These are phyloP conservation scores for Fusarium protoensiforme DNA, from an alignment of 2,329 filamentous ascomycete genomes.

Conservation along the genomic window DNA sequence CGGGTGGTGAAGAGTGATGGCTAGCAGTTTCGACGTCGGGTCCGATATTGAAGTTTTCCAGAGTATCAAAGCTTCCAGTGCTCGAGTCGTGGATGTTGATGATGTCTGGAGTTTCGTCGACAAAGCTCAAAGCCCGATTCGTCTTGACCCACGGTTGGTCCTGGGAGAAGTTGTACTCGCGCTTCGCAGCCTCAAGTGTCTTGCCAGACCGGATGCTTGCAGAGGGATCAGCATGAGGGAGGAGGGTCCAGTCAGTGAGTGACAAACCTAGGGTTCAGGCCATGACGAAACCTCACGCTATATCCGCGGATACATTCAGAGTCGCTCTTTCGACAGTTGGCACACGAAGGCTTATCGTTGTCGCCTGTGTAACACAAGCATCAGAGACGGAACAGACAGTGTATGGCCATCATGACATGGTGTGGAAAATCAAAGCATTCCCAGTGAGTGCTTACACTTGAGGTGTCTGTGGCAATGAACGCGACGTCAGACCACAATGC, in stretches of 20 bases:
- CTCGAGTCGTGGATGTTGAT: conserved; percentile 42
- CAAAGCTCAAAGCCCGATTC: conserved; percentile 41
- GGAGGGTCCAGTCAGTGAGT: background rate
- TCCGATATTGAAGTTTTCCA: conserved; percentile 9
- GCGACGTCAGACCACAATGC: conserved; percentile 9
- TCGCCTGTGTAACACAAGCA: conserved; percentile 25
- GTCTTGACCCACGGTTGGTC: conserved; percentile 45
- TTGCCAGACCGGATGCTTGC: conserved; percentile 35
- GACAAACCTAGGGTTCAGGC: conserved; percentile 40
- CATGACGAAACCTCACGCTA: conserved; percentile 44
- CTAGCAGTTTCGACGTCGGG: conserved; percentile 6
- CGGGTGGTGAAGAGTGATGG: conserved; percentile 22
- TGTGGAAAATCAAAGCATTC: background rate
- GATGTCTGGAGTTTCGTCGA: conserved; percentile 45
- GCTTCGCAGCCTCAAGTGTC: conserved; percentile 24
- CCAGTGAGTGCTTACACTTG: conserved; percentile 29
- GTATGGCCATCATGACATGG: background rate
- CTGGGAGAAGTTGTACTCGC: conserved; percentile 38
- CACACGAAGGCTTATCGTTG: conserved; percentile 31
- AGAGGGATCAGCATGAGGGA: background rate
- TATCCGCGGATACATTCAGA: conserved; percentile 43
- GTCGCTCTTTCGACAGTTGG: conserved; percentile 42
- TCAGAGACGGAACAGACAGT: conserved; percentile 8
- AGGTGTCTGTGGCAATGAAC: conserved; percentile 30
- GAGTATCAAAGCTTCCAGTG: conserved; percentile 22